Evolutionary conservation across 305 asterid species (phyloP), one percentile per base, ranked within the genome.

Genomic region (Ilex paraguariensis): DNA sequence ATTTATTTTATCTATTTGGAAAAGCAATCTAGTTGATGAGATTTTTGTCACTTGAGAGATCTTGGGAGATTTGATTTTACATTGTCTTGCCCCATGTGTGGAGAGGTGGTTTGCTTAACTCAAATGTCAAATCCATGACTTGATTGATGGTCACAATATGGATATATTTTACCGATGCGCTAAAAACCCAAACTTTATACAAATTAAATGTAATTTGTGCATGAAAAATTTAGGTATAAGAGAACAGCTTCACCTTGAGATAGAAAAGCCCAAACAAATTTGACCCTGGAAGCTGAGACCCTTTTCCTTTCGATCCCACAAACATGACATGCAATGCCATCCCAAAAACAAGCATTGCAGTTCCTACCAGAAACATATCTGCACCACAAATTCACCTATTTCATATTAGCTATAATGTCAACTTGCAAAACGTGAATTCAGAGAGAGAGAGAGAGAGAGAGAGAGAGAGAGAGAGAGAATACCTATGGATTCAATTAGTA

Each of bases 351-450:
- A 88, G 85, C 87, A 88, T 86, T 67, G 96, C 90, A 40, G 85
- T 86, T 62, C 95, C 96, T 31, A 88, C 77, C 13, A 91, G 69
- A 79, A 84, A 91, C 90, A 88, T 82, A 74, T 91, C 96, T 91
- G 91, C 30, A 66, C 28, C 1, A 21, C 16, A 31, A 15, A 52
- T 60, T 50, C 13, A 64, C 14, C 13, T 46, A 13, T n/a, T 13
- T 10, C 10, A 46, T 10, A 54, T 44, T 31, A 36, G 4, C 39
- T 3, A 16, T 48, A 13, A 6, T 21, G 28, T 21, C 28, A 21
- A 21, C 28, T 21, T 21, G 28, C 28, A 21, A 21, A 21, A 21
- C 3, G 15, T 30, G 31, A 16, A 28, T 7, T 13, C 6, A 55
- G 51, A 30, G 9, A 56, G 10, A 3, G 32, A 50, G 45, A 4